These are phyloP conservation scores for Stachybotrys chartarum DNA, from an alignment of 2,329 filamentous ascomycete genomes.

Conservation along the genomic window DNA sequence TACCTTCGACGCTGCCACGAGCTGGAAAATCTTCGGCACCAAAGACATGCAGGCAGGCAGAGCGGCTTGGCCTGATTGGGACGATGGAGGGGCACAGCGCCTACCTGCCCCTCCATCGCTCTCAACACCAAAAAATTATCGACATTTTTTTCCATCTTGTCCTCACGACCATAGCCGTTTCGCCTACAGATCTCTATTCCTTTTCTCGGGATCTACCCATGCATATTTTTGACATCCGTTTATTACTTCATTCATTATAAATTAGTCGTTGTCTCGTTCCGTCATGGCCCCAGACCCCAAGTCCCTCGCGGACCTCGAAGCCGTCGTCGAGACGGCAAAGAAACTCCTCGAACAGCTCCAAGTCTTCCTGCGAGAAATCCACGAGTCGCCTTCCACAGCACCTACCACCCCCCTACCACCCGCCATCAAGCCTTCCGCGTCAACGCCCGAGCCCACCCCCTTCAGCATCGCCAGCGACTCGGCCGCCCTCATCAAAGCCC, in stretches of 20 bases:
- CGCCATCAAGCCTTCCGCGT: neutral
- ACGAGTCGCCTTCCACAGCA: conserved; percentile 17
- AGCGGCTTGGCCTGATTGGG: neutral
- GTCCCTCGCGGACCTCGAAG: conserved; percentile 21
- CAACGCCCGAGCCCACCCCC: conserved; percentile 31
- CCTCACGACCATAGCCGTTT: no score
- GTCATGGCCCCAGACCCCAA: neutral
- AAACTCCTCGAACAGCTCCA: conserved; percentile 35
- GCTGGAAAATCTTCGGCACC: neutral
- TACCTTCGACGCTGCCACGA: neutral
- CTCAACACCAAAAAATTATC: neutral
- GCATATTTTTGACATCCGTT: no score
- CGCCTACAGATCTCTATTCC: no score
- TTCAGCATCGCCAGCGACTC: conserved; percentile 66
- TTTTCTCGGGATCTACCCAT: no score
- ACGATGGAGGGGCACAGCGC: neutral
- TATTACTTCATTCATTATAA: no score
- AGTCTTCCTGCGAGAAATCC: conserved; percentile 30
- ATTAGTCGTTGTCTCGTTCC: neutral
- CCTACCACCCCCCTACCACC: conserved; percentile 5
- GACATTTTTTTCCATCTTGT: neutral
- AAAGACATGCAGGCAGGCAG: no score
- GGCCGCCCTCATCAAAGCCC: conserved; percentile 67
- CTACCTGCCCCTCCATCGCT: neutral
- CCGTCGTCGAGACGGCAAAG: conserved; percentile 28